A percentile compares a stretch with the other conserved stretches of the same genome.
These are phyloP conservation scores for Ogataea siamensis DNA, from an alignment of 805 yeast genomes.

Conservation along the genomic window DNA sequence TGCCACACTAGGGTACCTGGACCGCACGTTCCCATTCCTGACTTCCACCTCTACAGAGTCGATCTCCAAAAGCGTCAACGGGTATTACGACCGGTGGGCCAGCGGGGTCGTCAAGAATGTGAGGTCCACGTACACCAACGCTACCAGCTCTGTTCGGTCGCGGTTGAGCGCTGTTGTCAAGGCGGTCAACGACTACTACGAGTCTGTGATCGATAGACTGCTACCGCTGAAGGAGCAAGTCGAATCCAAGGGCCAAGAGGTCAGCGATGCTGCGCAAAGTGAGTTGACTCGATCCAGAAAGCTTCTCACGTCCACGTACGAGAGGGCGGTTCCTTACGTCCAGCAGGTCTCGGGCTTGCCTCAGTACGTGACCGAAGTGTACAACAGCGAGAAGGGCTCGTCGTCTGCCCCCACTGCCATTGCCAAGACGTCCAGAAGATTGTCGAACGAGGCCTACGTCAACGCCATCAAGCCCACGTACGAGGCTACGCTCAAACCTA, in stretches of 20 bases:
- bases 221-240: conserved; percentile 26
- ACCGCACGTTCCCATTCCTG: conserved; percentile 30
- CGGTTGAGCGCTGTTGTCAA: conserved; percentile 30
- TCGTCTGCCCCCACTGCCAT: conserved; percentile 34
- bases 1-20: conserved; percentile 27
- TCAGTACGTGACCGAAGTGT: conserved; percentile 33
- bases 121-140: conserved; percentile 15
- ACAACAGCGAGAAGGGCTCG: conserved; percentile 31
- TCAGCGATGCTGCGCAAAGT: conserved; percentile 10
- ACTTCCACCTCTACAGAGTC: conserved; percentile 25
- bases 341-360: conserved; percentile 29
- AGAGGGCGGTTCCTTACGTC: conserved; percentile 31
- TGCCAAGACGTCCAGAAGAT: conserved; percentile 37
- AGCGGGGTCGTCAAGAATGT: conserved; percentile 13
- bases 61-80: conserved; percentile 8
- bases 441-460: conserved; percentile 36
- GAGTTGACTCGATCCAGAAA: conserved; percentile 30
- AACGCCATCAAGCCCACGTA: conserved; percentile 32
- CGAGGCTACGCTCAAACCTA: conserved; percentile 25
- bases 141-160: conserved; percentile 11
- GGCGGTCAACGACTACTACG: conserved; percentile 32
- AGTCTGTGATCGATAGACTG: conserved; percentile 26
- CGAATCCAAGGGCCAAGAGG: conserved; percentile 10
- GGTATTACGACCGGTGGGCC: conserved; percentile 13
- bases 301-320: conserved; percentile 28